Evolutionary conservation across 1,139 yeast species (phyloP), one percentile per base, ranked within the genome.

Genomic region (Taphrina betulina): DNA sequence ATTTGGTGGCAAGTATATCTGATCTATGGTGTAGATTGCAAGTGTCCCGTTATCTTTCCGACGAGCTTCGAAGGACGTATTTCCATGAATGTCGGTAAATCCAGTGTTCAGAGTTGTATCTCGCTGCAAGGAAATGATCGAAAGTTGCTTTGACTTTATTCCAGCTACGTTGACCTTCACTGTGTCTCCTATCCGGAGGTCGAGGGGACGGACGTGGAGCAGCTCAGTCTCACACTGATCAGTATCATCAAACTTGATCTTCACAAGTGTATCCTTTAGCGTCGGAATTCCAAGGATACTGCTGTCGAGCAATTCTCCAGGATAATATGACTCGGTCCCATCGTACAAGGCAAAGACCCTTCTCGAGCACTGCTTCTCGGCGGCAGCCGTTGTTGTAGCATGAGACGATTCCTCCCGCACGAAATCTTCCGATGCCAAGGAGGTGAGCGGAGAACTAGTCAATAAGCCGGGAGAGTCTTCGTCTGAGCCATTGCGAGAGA

Each of bases 271-370:
- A 20, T 28, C 46, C 1, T 20, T 12, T 4, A 37, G 5, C 5
- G 23, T 20, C 12, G 10, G 31, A 7, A 7, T 12, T 7, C 31
- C 12, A 7, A 7, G 10, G 12, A 12, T 7, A n/a, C 34, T 14
- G 17, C 26, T 17, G 12, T 33, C 48, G 28, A 40, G 22, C 45
- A 50, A 10, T n/a, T 34, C 36, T 12, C 46, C 54, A 4, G 54
- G 54, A 16, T 38, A 40, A 33, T 42, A 50, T 8, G 41, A 50
- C 10, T 33, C 33, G 3, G 54, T 31, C 7, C 14, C 46, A 12
- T 33, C 40, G 31, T 50, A 46, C n/a, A 31, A 31, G 2, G 54
- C 54, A 17, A 50, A 24, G 17, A 50, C 54, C 10, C 54, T 38
- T 29, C 28, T 33, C 8, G 46, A 29, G n/a, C n/a, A n/a, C n/a